Evolutionary conservation across 768 basidiomycete genomes (phyloP), one percentile per base, ranked within the genome.

Genomic region (Lenzites betulinus): DNA sequence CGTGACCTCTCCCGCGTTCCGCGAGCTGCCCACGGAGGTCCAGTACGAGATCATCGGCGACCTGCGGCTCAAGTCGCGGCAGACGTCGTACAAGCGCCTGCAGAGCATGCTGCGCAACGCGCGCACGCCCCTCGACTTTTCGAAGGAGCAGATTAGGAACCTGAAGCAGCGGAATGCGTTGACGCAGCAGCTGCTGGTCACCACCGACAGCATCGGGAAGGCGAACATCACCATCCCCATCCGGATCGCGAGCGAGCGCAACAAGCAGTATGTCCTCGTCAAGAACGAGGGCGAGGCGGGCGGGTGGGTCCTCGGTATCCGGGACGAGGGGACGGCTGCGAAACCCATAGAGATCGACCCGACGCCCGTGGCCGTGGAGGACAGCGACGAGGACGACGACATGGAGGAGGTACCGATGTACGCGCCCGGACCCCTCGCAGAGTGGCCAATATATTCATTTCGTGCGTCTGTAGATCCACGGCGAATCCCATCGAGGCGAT

Each of bases 41-140:
- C 94, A 99, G 67, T 99, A 98, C 74, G 97, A 99, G 76, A 96
- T 99, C 65, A 88, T 98, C 35, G 95, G 96, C 54, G 97, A 99
- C 76, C 79, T 98, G 49, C 86, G 97, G 3, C 79, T 97, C 58
- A 95, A 94, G 73, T 98, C 95, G 1, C 84, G 97, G 3, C 95
- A 98, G 74, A 95, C 93, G 13, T 96, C 93, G 9, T 90, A 95
- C 76, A 87, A 86, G 33, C 90, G 97, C 3, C 76, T 98, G 46
- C 90, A 97, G 68, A 88, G 88, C 57, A 99, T 99, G 97, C 78
- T 96, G 20, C 80, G 78, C 54, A 83, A 81, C 44, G 83, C 94
- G 0, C 79, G 78, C 2, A 96, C 95, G 0, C 88, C 97, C 0
- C 78, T 98, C 55, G 97, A 98, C 72, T 99, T 99, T 72, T 98